Evolutionary conservation across 176 grass and related monocot genomes (phyloP).

Genomic region (Zoysia japonica): DNA sequence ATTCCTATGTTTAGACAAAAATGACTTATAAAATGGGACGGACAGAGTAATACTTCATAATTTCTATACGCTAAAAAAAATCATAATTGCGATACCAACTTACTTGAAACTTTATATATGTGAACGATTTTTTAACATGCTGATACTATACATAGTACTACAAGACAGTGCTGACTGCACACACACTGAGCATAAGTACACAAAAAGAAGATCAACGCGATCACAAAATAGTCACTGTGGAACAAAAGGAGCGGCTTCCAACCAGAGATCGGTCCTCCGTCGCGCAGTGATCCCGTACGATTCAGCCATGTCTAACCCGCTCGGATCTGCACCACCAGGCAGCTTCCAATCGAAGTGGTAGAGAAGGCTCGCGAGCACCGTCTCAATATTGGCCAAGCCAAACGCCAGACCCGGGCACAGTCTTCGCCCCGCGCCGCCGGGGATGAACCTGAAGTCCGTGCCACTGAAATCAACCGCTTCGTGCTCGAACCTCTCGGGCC

Average conservation of each 20-base stretch:
- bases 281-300: conserved; percentile 22
- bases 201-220: background rate
- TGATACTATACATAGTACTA: too few species aligned
- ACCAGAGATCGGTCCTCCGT: background rate
- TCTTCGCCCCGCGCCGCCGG: conserved; percentile 33
- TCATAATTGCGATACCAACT: too few species aligned
- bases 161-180: too few species aligned
- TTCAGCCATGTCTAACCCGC: conserved; percentile 34
- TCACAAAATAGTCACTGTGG: background rate
- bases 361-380: conserved; percentile 27
- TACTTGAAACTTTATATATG: too few species aligned
- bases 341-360: conserved; percentile 44
- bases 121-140: too few species aligned
- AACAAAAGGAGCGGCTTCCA: background rate
- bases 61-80: too few species aligned
- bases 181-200: too few species aligned
- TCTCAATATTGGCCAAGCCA: conserved; percentile 32
- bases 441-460: conserved; percentile 28
- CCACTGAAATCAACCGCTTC: conserved; percentile 8
- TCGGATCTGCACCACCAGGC: background rate
- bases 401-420: conserved; percentile 44
- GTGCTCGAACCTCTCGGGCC: conserved; percentile 31
- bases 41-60: too few species aligned
- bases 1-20: too few species aligned
- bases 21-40: too few species aligned